These are phyloP conservation scores for Magnolia kwangsiensis DNA, from an alignment of 164 flowering plant genomes.

Conservation along the genomic window DNA sequence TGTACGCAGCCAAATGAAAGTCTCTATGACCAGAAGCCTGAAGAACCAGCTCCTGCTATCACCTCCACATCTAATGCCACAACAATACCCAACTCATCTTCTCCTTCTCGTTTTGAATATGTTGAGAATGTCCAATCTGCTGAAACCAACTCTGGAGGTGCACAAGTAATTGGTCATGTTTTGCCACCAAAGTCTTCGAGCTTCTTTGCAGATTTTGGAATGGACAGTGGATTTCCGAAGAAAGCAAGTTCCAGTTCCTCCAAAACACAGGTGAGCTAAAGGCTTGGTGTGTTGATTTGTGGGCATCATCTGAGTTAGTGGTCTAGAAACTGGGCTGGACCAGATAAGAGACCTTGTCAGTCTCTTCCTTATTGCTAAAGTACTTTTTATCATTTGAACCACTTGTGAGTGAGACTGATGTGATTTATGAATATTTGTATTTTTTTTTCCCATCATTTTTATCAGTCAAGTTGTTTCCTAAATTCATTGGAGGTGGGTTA, in stretches of 20 bases:
- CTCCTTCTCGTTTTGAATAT: slow-evolving; percentile 85
- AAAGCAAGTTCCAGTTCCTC: slow-evolving; percentile 60
- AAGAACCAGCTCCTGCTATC: slow-evolving; percentile 62
- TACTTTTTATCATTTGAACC: too few species aligned
- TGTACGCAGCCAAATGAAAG: slow-evolving; percentile 75
- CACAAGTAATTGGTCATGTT: slow-evolving; percentile 64
- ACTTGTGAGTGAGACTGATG: too few species aligned
- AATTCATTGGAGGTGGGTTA: too few species aligned
- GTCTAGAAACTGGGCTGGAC: too few species aligned
- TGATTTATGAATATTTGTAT: too few species aligned
- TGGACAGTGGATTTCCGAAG: slow-evolving; percentile 72
- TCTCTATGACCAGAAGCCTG: slow-evolving; percentile 96
- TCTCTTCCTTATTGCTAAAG: too few species aligned
- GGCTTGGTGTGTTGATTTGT: not conserved
- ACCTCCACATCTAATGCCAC: slow-evolving; percentile 41
- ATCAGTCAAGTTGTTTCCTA: too few species aligned
- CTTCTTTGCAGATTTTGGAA: slow-evolving; percentile 92
- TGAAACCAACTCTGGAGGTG: slow-evolving; percentile 50
- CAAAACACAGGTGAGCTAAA: slow-evolving; percentile 56
- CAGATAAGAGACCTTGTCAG: too few species aligned
- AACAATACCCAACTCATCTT: slow-evolving; percentile 37
- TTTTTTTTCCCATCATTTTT: too few species aligned
- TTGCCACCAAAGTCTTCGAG: slow-evolving; percentile 81
- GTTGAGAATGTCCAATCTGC: slow-evolving; percentile 56
- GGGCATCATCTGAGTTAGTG: not conserved